Percentiles rank a stretch among this genome's conserved stretches.
These are phyloP conservation scores for Epichloe bromicola DNA, from an alignment of 2,329 filamentous ascomycete species.

Conservation along the genomic window DNA sequence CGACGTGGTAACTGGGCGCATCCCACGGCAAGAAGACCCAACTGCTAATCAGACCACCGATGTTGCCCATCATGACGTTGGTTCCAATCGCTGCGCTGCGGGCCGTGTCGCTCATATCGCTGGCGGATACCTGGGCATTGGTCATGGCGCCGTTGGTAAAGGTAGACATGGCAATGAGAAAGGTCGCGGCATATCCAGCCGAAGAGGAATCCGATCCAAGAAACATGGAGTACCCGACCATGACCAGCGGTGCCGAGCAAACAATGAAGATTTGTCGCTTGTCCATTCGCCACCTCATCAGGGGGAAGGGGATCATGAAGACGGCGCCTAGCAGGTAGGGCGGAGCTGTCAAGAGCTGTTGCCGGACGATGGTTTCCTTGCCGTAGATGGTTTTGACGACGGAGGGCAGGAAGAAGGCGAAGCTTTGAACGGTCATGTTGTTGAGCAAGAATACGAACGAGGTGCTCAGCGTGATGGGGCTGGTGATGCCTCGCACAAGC, in stretches of 20 bases:
- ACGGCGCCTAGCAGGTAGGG: slow-evolving; percentile 57
- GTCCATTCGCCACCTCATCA: slow-evolving; percentile 48
- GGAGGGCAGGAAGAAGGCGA: slow-evolving; percentile 57
- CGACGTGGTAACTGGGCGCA: slow-evolving; percentile 53
- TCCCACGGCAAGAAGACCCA: slow-evolving; percentile 54
- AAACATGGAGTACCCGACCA: slow-evolving; percentile 60
- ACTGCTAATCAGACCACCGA: slow-evolving; percentile 55
- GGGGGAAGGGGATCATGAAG: slow-evolving; percentile 49
- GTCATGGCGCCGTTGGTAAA: slow-evolving; percentile 52
- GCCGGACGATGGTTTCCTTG: slow-evolving; percentile 36
- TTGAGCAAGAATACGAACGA: slow-evolving; percentile 48
- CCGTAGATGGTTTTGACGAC: slow-evolving; percentile 59
- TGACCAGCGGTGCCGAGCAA: slow-evolving; percentile 46
- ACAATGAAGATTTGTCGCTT: slow-evolving; percentile 48
- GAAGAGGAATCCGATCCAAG: slow-evolving; percentile 37
- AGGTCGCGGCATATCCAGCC: slow-evolving; percentile 57
- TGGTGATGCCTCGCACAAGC: slow-evolving; percentile 47
- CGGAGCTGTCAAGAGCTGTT: slow-evolving; percentile 59
- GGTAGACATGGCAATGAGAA: slow-evolving; percentile 51
- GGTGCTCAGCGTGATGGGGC: slow-evolving; percentile 44
- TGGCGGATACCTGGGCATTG: slow-evolving; percentile 55
- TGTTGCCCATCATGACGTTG: slow-evolving; percentile 57
- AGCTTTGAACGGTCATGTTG: slow-evolving; percentile 59
- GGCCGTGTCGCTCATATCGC: slow-evolving; percentile 59
- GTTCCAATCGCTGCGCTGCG: slow-evolving; percentile 52